Evolutionary conservation across 768 basidiomycete genomes (phyloP).

Genomic region (Boletus coccyginus): DNA sequence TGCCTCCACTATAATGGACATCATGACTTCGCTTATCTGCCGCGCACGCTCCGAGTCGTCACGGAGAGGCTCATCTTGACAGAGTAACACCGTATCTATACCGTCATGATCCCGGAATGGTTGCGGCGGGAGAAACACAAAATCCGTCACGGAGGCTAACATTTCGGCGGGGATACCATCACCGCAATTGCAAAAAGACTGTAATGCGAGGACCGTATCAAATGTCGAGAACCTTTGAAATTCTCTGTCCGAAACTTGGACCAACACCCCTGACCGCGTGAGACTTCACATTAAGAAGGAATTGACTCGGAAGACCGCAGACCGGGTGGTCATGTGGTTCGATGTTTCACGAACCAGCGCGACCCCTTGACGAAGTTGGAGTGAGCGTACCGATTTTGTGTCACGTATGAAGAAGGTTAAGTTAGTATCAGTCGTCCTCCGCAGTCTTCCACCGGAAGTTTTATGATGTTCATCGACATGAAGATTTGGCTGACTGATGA

Average conservation of each 20-base stretch:
- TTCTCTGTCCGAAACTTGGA: too few species aligned
- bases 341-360: background rate
- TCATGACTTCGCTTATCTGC: background rate
- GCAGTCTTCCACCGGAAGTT: too few species aligned
- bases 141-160: background rate
- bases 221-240: background rate
- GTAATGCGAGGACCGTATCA: background rate
- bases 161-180: constrained; percentile 6
- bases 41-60: background rate
- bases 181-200: background rate
- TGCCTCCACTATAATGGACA: background rate
- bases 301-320: background rate
- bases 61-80: background rate
- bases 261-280: background rate
- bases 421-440: too few species aligned
- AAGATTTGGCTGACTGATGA: background rate
- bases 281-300: background rate
- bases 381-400: background rate
- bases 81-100: too few species aligned
- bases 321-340: background rate
- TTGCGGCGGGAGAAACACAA: background rate
- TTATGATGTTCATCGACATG: background rate
- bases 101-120: too few species aligned
- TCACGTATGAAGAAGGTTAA: too few species aligned
- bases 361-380: background rate